Base-by-base conservation (phyloP, 1,284 basidiomycete species). In the Sanghuangporus weigelae region DNA sequence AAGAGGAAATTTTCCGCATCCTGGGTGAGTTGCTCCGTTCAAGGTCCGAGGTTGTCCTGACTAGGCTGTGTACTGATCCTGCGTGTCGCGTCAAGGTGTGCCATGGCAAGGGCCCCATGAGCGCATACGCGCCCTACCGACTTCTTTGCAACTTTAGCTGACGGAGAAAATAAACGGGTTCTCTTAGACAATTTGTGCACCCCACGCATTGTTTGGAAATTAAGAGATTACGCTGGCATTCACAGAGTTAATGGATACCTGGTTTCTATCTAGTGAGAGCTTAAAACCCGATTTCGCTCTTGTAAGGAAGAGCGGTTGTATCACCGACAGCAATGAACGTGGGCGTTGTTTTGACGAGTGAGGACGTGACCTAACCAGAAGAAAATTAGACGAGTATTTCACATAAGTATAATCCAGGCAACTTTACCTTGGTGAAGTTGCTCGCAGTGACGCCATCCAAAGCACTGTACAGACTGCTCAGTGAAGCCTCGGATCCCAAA, bases 241-340 rank as follows among this genome's bases (percentile, higher is more conserved):
- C 44, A 48, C 31, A 48, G 31, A 60, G 58, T 51, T 51, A 53
- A 40, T 36, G 38, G 16, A 49, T 48, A 36, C 46, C n/a, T 46
- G 31, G 16, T 35, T 49, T 21, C 35, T 60, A 60, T 31, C 26
- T 10, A 19, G 19, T 51, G 31, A 14, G 46, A 36, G 53, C 36
- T 58, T 62, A 92, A 69, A 95, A 84, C 67, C 90, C 93, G 69
- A 95, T 77, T 76, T 95, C 93, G 73, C 95, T 93, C 61, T 86
- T 84, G 75, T 90, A 91, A 51, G 95, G 95, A 59, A 97, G 82
- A 48, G 84, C 73, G 71, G 81, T 76, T 69, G 87, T 78, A 73
- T 96, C 86, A 63, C 95, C 95, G 60, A 96, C 81, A 35, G 87
- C 89, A 55, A 97, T 92, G 68, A 84, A 93, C 40, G 93, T 95